Conservation (phyloP, 2,329 filamentous ascomycete species). For the Nemania sp. region DNA sequence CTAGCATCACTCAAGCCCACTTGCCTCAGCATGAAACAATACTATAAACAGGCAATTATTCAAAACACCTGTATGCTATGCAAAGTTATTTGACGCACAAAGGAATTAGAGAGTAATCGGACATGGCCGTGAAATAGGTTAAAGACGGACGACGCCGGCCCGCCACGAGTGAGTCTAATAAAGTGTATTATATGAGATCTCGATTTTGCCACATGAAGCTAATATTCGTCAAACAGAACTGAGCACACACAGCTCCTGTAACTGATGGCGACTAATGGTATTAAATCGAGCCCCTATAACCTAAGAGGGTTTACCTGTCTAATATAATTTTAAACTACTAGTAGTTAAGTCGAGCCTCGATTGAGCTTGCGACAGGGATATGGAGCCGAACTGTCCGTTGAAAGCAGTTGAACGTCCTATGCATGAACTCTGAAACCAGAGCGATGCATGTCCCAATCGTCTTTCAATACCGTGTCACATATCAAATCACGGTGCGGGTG, state of each 20-base stretch:
- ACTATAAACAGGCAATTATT: neutral
- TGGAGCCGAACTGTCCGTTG: neutral
- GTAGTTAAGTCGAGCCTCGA: neutral
- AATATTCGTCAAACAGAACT: neutral
- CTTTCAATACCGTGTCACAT: constrained; percentile 19
- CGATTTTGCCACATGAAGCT: neutral
- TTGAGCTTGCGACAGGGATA: neutral
- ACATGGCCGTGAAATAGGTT: neutral
- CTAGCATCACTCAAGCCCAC: neutral
- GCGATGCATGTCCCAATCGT: constrained; percentile 5
- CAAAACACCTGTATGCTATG: neutral
- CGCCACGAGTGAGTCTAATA: neutral
- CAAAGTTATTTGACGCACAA: neutral
- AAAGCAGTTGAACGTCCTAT: neutral
- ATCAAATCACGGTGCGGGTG: constrained; percentile 5
- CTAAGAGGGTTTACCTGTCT: too few species aligned
- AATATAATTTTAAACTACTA: too few species aligned
- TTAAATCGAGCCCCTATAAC: too few species aligned
- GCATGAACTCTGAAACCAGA: constrained; percentile 9
- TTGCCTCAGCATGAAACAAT: neutral
- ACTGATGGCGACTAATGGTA: too few species aligned
- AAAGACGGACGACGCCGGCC: constrained; percentile 16
- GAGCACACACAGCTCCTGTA: too few species aligned
- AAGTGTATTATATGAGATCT: constrained; percentile 2
- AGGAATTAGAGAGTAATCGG: neutral